A percentile compares a stretch with the other conserved stretches of the same genome.
These are phyloP conservation scores for Acanthamoeba sp. DNA, from an alignment of 208 protist genomes.

Conservation along the genomic window DNA sequence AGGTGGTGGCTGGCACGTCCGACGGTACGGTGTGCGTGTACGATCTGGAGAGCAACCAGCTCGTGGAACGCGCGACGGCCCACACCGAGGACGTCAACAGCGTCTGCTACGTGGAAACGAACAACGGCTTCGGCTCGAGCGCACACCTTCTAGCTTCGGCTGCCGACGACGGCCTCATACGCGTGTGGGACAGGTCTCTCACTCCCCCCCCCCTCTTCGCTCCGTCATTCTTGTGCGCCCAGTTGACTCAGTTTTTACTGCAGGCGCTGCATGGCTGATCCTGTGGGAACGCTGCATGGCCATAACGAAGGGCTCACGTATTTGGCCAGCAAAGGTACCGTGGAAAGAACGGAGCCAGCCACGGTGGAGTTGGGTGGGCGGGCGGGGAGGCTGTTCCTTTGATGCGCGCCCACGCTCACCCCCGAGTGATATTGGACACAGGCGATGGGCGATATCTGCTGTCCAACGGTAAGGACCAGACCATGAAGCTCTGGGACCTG, in stretches of 20 bases:
- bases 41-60: constrained; percentile 33
- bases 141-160: background rate
- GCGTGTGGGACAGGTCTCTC: constrained; percentile 21
- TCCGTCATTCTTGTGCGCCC: background rate
- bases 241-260: background rate
- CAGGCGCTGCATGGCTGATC: constrained; percentile 7
- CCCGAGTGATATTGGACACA: background rate
- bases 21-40: constrained; percentile 11
- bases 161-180: constrained; percentile 50
- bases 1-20: constrained; percentile 45
- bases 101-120: background rate
- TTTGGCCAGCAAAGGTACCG: background rate
- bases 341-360: background rate
- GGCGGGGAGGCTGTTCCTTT: background rate
- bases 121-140: background rate
- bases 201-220: background rate
- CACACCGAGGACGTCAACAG: constrained; percentile 59
- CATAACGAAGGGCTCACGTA: constrained; percentile 52
- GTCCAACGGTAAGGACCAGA: constrained; percentile 67
- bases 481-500: constrained; percentile 65
- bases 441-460: constrained; percentile 64
- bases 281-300: background rate
- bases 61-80: constrained; percentile 4
- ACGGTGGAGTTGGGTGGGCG: background rate
- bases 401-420: background rate